Base-by-base conservation (phyloP, 306 rosid genomes). In the Quercus alba region DNA sequence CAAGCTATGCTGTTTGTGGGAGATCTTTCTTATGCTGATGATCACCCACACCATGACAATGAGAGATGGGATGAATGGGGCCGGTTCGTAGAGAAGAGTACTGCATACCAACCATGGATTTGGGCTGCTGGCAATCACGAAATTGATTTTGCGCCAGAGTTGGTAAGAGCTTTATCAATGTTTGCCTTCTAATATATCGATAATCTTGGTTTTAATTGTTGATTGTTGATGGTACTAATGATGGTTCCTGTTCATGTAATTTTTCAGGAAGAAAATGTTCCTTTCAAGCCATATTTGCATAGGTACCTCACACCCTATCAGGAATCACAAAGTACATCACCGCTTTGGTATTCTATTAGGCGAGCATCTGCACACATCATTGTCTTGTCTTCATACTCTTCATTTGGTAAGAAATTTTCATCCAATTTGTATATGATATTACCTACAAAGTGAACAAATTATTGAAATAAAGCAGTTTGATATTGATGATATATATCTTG, bases 351-450 rank as follows among this genome's bases (percentile, higher is more conserved):
- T 81, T 94, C 97, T 78, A 86, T 93, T 83, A 90, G 89, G 81
- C 90, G 96, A 81, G 97, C 97, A 85, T 91, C 95, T n/a, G 92
- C 97, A 56, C 72, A 95, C 85, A 87, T 94, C 86, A 88, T 91
- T 44, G 92, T 93, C 61, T 77, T 95, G 88, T 81, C 98, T 73
- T 90, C 97, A 58, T 91, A 95, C 84, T 90, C 97, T 26, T 89
- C 96, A 21, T 91, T 77, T 77, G 98, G 98, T 94, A 89, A 26
- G 17, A 51, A 57, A 18, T 15, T 28, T 66, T 23, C 33, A 9
- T 61, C 26, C 35, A 23, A 23, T 61, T 4, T 61, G 30, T 14
- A 13, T 25, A 11, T 49, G 5, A 49, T 49, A 49, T 49, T 14
- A 25, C 15, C 6, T 13, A 61, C 3, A 23, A 25, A 11, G 13